Percentiles rank a stretch among this genome's conserved stretches.
These are phyloP conservation scores for Chlorociboria aeruginascens DNA, from an alignment of 495 filamentous ascomycete genomes.

Conservation along the genomic window DNA sequence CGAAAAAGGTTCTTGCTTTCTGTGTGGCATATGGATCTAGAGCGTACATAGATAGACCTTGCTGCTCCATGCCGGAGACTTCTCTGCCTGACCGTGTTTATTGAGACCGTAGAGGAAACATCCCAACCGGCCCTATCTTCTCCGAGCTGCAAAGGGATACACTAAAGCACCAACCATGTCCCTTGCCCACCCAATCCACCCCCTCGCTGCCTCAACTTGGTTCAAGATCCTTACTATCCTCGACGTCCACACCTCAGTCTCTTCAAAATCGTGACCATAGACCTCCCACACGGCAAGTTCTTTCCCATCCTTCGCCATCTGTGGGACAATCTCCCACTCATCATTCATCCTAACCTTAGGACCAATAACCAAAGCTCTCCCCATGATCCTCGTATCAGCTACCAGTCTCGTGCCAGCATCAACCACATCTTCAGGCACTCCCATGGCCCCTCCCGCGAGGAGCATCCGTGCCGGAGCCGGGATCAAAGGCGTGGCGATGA, in stretches of 20 bases:
- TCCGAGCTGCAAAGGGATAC: conserved; percentile 6
- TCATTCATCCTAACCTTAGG: conserved; percentile 36
- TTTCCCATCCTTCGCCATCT: conserved; percentile 15
- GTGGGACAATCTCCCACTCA: conserved; percentile 25
- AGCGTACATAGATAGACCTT: too few relatives aligned
- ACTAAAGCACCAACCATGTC: conserved; percentile 30
- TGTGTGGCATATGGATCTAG: too few relatives aligned
- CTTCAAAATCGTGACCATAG: conserved; percentile 45
- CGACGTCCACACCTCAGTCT: conserved; percentile 37
- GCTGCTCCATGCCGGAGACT: too few relatives aligned
- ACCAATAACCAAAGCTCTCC: conserved; percentile 41
- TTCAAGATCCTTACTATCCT: conserved; percentile 37
- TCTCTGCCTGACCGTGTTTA: too few relatives aligned
- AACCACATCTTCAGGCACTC: conserved; percentile 41
- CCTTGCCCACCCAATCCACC: conserved; percentile 35
- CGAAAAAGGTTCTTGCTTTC: too few relatives aligned
- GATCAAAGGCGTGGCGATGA: conserved; percentile 51
- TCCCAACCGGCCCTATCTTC: background rate
- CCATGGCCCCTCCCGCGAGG: conserved; percentile 41
- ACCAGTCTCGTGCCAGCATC: conserved; percentile 34
- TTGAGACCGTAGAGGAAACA: too few relatives aligned
- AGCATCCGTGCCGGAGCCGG: conserved; percentile 26
- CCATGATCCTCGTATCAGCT: conserved; percentile 37
- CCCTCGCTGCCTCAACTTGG: conserved; percentile 27
- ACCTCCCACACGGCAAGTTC: conserved; percentile 41